phyloP scores from a whole-genome alignment of 2,329 filamentous ascomycete genomes.

The Fusarium sp. region DNA sequence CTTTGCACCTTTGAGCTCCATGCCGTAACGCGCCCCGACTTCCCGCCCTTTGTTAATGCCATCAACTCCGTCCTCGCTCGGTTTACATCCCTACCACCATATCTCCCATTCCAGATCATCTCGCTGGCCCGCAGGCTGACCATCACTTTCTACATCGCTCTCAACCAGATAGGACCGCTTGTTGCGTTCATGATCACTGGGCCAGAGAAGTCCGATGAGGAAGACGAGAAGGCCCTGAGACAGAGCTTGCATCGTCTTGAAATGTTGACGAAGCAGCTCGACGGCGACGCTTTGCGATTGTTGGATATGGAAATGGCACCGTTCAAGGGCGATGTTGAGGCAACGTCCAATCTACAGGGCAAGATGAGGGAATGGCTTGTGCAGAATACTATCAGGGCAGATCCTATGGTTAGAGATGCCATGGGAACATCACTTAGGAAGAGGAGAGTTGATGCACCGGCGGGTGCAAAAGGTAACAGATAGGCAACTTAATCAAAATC shows the following conservation, averaged over 20 bases:
- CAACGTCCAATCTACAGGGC: conserved; percentile 69
- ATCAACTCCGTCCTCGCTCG: conserved; percentile 61
- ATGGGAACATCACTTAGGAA: conserved; percentile 76
- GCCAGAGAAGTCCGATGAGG: conserved; percentile 45
- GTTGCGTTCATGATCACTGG: conserved; percentile 58
- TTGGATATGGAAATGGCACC: conserved; percentile 85
- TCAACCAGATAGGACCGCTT: conserved; percentile 83
- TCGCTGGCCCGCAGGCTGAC: conserved; percentile 79
- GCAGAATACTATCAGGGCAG: conserved; percentile 83
- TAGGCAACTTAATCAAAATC: conserved; percentile 28
- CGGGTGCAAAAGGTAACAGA: conserved; percentile 68
- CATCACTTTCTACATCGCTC: conserved; percentile 84
- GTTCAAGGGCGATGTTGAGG: conserved; percentile 78
- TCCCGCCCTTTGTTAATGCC: conserved; percentile 61
- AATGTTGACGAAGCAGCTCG: conserved; percentile 68
- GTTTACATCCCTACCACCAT: conserved; percentile 66
- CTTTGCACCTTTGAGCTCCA: conserved; percentile 70
- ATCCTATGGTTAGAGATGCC: conserved; percentile 86
- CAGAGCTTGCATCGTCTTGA: conserved; percentile 78
- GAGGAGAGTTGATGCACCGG: conserved; percentile 71
- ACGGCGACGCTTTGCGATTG: conserved; percentile 77
- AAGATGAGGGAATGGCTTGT: conserved; percentile 90
- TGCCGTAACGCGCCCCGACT: conserved; percentile 66
- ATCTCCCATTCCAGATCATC: conserved; percentile 88
- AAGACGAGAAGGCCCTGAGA: conserved; percentile 64